These are phyloP conservation scores for Helichrysum umbraculigerum DNA, from an alignment of 129 eudicot species.

Conservation along the genomic window DNA sequence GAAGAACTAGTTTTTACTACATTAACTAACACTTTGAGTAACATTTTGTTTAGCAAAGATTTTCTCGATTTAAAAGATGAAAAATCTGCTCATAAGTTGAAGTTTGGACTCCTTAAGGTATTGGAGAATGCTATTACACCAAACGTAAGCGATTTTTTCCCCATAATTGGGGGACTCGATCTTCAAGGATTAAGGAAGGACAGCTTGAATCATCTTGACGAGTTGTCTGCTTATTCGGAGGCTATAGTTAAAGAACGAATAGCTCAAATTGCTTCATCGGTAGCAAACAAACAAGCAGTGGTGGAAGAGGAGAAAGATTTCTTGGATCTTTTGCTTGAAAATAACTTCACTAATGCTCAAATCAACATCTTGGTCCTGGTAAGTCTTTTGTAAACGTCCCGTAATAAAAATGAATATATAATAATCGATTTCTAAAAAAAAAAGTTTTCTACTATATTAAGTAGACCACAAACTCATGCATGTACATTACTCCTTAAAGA, in stretches of 20 bases:
- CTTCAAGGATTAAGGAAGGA: constrained; percentile 31
- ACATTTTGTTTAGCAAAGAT: constrained; percentile 18
- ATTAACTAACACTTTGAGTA: constrained; percentile 31
- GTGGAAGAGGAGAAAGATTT: constrained; percentile 23
- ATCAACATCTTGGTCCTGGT: constrained; percentile 40
- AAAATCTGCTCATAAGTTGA: constrained; percentile 30
- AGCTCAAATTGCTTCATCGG: not conserved
- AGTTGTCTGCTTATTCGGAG: constrained; percentile 25
- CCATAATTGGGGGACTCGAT: constrained; percentile 31
- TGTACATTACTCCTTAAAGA: too few relatives aligned
- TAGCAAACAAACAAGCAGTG: not conserved
- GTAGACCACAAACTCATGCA: too few relatives aligned
- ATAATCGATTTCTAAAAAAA: too few relatives aligned
- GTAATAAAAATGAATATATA: too few relatives aligned
- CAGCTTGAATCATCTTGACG: constrained; percentile 2
- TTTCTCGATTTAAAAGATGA: constrained; percentile 16
- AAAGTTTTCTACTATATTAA: too few relatives aligned
- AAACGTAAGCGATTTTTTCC: constrained; percentile 44
- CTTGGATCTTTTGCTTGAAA: constrained; percentile 40
- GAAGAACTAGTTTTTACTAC: constrained; percentile 33
- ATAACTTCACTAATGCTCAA: constrained; percentile 37
- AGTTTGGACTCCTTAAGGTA: constrained; percentile 25
- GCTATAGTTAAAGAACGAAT: constrained; percentile 33
- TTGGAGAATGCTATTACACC: constrained; percentile 39
- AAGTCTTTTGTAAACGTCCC: constrained; percentile 1